Evolutionary conservation across 257 asterid species (phyloP), one percentile per base, ranked within the genome.

Genomic region (Forsythia suspensa): DNA sequence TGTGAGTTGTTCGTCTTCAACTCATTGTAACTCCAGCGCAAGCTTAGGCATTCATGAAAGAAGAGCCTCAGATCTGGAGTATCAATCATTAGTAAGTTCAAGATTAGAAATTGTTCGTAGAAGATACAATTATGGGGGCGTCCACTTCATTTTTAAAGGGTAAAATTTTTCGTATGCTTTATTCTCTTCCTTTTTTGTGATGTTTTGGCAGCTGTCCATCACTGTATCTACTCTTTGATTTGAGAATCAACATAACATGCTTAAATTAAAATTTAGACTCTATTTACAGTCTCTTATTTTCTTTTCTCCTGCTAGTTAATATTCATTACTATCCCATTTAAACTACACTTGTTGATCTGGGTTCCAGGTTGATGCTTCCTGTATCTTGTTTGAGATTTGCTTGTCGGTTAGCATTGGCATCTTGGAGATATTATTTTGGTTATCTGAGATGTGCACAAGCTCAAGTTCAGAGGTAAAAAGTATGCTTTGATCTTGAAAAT

Each of bases 71-170:
- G 73, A 75, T 75, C 51, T 20, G 76, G 85, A 74, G 73, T 85
- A 88, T 63, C 86, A 73, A 10, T 79, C 89, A 39, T 74, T 81
- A 76, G 76, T 87, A 77, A 71, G 59, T 89, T 84, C 93, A 74
- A 85, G 86, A 80, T 76, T 85, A 78, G 85, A 61, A 74, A 89
- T 74, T 88, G 91, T 90, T 82, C 84, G 87, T 81, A 77, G 48
- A 43, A 91, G 85, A 83, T 77, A 77, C 84, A 82, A 82, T 86
- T 73, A 71, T 70, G 84, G 91, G 87, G 87, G 91, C 77, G 80
- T 85, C 88, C 82, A 34, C 91, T 87, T 88, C 87, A 77, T 91
- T 90, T 88, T 90, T 83, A 90, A 90, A 87, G 93, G 99, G 99
- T 95, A 90, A 83, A 40, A 24, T 76, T 80, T 42, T 52, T 55